Conservation (phyloP, 306 rosid genomes). For the Dryas alaskensis region DNA sequence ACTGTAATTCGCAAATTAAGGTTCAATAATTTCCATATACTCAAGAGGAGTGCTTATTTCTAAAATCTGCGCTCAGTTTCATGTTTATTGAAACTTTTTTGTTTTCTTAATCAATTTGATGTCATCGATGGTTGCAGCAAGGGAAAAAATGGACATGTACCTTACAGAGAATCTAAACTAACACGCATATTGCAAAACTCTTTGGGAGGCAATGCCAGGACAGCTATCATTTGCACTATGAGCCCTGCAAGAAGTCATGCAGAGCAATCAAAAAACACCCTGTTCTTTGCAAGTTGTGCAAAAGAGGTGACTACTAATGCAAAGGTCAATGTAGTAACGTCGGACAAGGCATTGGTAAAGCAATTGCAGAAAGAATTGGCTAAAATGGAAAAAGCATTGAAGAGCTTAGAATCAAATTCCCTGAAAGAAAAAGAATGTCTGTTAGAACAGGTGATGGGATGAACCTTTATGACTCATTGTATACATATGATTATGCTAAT, state of each 20-base stretch:
- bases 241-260: slow-evolving; percentile 79
- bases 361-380: slow-evolving; percentile 71
- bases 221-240: slow-evolving; percentile 86
- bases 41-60: not conserved
- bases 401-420: slow-evolving; percentile 43
- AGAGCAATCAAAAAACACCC: slow-evolving; percentile 87
- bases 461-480: not conserved
- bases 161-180: slow-evolving; percentile 85
- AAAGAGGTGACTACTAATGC: slow-evolving; percentile 87
- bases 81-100: not conserved
- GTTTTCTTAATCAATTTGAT: not conserved
- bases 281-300: slow-evolving; percentile 82
- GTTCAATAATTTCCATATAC: slow-evolving; percentile 31
- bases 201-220: slow-evolving; percentile 91
- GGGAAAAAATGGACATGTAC: slow-evolving; percentile 77
- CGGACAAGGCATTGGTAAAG: slow-evolving; percentile 85
- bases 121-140: slow-evolving; percentile 54
- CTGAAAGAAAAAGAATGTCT: slow-evolving; percentile 71
- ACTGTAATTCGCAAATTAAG: slow-evolving; percentile 87
- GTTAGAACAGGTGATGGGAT: slow-evolving; percentile 65
- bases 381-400: slow-evolving; percentile 64
- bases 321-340: slow-evolving; percentile 62
- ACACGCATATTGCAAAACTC: slow-evolving; percentile 92
- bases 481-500: not conserved
- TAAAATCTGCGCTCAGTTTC: not conserved